Conservation (phyloP, 176 grass and related monocot species). For the Alopecurus myosuroides region DNA sequence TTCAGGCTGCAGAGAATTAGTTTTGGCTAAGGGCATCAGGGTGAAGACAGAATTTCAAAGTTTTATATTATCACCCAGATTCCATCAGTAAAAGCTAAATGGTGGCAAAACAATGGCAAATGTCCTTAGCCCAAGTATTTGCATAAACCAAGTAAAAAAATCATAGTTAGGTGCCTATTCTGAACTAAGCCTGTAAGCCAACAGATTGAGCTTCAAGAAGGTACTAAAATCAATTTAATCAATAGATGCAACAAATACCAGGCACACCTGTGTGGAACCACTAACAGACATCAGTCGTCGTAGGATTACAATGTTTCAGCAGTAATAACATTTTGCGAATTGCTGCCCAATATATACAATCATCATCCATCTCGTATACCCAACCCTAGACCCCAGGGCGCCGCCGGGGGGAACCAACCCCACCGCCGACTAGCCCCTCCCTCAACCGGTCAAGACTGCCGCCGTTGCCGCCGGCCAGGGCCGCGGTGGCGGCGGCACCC, state of each 20-base stretch:
- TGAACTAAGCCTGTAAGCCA: too few species aligned
- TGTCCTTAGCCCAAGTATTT: background rate
- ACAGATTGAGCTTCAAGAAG: too few species aligned
- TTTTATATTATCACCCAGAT: background rate
- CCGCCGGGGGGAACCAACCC: too few species aligned
- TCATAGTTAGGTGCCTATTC: background rate
- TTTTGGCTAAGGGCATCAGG: background rate
- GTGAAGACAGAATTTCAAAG: background rate
- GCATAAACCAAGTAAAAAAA: background rate
- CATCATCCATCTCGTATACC: background rate
- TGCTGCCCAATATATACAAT: background rate
- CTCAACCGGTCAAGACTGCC: too few species aligned
- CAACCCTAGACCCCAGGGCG: too few species aligned
- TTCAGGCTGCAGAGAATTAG: constrained; percentile 45
- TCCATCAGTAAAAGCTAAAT: background rate
- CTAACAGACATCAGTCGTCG: background rate
- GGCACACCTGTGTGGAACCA: background rate
- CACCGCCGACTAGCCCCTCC: too few species aligned
- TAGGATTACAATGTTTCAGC: background rate
- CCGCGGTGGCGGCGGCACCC: too few species aligned
- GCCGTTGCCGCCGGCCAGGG: too few species aligned
- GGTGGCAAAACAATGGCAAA: background rate
- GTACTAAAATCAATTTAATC: too few species aligned
- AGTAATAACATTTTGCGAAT: background rate
- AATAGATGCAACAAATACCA: background rate